A percentile compares a stretch with the other conserved stretches of the same genome.
phyloP scores from a whole-genome alignment of 352 stramenopile species.

The Phytophthora europaea region DNA sequence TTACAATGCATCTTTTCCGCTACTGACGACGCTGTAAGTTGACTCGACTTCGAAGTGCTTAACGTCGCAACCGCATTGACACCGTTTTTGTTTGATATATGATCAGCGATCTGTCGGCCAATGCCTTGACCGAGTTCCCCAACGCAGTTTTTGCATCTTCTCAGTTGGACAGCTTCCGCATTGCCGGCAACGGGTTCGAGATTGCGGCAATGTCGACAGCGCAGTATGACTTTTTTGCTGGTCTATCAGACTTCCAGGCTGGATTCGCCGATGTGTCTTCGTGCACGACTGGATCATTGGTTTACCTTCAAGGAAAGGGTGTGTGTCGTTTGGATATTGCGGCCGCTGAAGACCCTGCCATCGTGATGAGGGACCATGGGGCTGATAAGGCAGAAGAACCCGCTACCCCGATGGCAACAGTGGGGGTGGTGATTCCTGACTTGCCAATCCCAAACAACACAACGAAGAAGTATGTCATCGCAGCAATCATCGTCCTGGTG shows the following conservation, averaged over 20 bases:
- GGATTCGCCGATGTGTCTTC: constrained; percentile 64
- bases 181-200: constrained; percentile 64
- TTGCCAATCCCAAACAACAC: constrained; percentile 32
- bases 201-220: constrained; percentile 57
- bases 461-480: constrained; percentile 65
- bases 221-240: constrained; percentile 79
- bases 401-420: constrained; percentile 37
- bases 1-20: constrained; percentile 51
- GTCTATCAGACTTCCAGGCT: constrained; percentile 61
- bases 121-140: constrained; percentile 58
- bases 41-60: neutral
- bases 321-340: constrained; percentile 61
- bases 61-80: neutral
- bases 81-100: constrained; percentile 5
- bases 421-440: constrained; percentile 51
- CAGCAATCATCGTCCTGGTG: constrained; percentile 51
- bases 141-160: constrained; percentile 56
- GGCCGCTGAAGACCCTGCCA: constrained; percentile 41
- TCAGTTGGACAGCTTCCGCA: constrained; percentile 57
- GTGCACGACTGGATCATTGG: constrained; percentile 53
- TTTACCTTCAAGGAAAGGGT: constrained; percentile 67
- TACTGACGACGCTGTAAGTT: constrained; percentile 55
- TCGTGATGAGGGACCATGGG: constrained; percentile 37
- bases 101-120: constrained; percentile 64
- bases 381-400: constrained; percentile 20